These are phyloP conservation scores for Colletotrichum cordylinicola DNA, from an alignment of 2,329 filamentous ascomycete genomes.

Conservation along the genomic window DNA sequence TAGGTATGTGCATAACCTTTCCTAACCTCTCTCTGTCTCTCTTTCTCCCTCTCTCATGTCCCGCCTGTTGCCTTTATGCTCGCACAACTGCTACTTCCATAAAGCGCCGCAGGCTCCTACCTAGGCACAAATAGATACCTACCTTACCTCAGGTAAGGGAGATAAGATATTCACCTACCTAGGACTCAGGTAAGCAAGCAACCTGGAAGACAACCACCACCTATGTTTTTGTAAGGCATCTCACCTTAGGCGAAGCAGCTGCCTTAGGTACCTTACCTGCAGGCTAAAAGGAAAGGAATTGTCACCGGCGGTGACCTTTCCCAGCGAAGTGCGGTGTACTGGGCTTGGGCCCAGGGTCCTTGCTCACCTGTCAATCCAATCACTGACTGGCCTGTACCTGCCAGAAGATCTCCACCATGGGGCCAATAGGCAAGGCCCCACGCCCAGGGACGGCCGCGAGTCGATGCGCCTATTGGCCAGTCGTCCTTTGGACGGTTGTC, in stretches of 20 bases:
- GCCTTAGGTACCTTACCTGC: not conserved
- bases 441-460: not conserved
- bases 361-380: not conserved
- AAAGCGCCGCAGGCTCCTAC: not conserved
- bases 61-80: not conserved
- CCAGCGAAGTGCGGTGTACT: slow-evolving; percentile 17
- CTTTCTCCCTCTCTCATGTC: not conserved
- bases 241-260: not conserved
- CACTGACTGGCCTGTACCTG: slow-evolving; percentile 7
- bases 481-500: not conserved
- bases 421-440: slow-evolving; percentile 2
- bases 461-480: slow-evolving; percentile 1
- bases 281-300: not conserved
- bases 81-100: not conserved
- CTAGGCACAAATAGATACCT: not conserved
- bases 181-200: not conserved
- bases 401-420: not conserved
- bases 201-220: not conserved
- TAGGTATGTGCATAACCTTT: not conserved
- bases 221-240: not conserved
- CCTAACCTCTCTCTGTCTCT: not conserved
- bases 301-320: not conserved
- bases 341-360: not conserved
- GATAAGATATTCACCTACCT: not conserved
- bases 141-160: not conserved